Base-by-base conservation (phyloP, 2,329 filamentous ascomycete species). In the Elsinoe fawcettii region DNA sequence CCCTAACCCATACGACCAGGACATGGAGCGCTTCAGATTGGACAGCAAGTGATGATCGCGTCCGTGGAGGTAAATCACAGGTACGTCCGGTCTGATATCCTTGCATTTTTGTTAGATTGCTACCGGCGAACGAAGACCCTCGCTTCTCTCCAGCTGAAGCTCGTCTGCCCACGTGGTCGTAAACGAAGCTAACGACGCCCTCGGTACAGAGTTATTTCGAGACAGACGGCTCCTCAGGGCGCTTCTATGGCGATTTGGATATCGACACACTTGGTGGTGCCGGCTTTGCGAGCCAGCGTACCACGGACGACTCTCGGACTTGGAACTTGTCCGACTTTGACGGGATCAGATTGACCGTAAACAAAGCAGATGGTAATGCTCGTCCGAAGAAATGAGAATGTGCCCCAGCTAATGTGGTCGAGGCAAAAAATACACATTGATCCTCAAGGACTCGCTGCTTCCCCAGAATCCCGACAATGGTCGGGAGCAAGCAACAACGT, bases 261-360 rank as follows among this genome's bases (percentile, higher is more conserved):
- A 89, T 85, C 61, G 79, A 78, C 55, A 83, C 87, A 0, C 81
- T 93, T 0, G 88, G 88, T 23, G 88, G 87, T 27, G 88, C 89
- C 0, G 89, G 89, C 4, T 93, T 95, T 67, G 88, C 88, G 8
- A 88, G 85, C 3, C 89, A 92, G 68, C 80, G 85, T 47, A 90
- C 85, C 3, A 77, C 76, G 2, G 71, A 70, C 37, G 80, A 83
- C 6, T 72, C 78, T 37, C 71, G 77, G 12, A 71, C 72, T 22
- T 87, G 86, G 79, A 80, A 93, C 64, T 71, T 93, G 6, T 79
- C 78, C 1, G 66, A 63, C 9, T 86, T 84, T 63, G 77, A 82
- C 46, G 87, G 86, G 2, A 71, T 90, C 22, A 69, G 77, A 61
- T 63, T 90, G 3, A 66, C 74, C 37, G 66, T 87, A 5, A 69